phyloP scores from a whole-genome alignment of 495 filamentous ascomycete genomes.

The Hyphodiscus hymeniophilus region DNA sequence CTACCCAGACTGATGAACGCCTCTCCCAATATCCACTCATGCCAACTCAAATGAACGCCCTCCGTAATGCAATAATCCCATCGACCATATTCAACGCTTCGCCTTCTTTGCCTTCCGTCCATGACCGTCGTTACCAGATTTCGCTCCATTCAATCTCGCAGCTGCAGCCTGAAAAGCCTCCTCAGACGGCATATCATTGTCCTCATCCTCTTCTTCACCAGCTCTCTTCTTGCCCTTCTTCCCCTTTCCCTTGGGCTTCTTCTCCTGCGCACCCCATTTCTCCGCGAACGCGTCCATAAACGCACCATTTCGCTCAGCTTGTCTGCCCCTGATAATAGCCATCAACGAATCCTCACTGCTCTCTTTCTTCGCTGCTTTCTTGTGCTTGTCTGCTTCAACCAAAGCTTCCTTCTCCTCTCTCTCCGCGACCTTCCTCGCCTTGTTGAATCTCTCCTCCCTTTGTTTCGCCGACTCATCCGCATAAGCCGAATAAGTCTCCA shows the following conservation, averaged over 20 bases:
- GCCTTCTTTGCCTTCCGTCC: conserved; percentile 25
- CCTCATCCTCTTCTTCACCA: conserved; percentile 28
- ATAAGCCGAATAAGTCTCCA: conserved; percentile 59
- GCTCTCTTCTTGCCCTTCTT: conserved; percentile 43
- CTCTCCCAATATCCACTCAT: conserved; percentile 6
- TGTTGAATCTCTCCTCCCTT: conserved; percentile 52
- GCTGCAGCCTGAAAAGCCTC: conserved; percentile 54
- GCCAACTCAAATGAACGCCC: conserved; percentile 6
- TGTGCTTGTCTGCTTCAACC: conserved; percentile 49
- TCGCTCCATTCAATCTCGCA: conserved; percentile 30
- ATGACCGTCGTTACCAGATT: conserved; percentile 2
- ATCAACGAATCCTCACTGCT: conserved; percentile 43
- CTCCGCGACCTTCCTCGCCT: conserved; percentile 31
- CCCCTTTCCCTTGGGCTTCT: conserved; percentile 31
- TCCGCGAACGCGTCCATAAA: conserved; percentile 65
- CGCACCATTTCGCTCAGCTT: conserved; percentile 25
- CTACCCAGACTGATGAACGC: not conserved
- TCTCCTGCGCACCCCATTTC: conserved; percentile 53
- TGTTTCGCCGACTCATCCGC: conserved; percentile 59
- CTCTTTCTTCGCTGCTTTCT: conserved; percentile 33
- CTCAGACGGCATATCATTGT: conserved; percentile 51
- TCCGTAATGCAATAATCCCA: conserved; percentile 16
- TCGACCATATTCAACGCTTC: conserved; percentile 19
- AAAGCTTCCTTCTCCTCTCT: conserved; percentile 67
- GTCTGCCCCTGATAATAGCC: conserved; percentile 50